Conservation (phyloP, 176 grass and related monocot genomes). For the Eleusine indica region DNA sequence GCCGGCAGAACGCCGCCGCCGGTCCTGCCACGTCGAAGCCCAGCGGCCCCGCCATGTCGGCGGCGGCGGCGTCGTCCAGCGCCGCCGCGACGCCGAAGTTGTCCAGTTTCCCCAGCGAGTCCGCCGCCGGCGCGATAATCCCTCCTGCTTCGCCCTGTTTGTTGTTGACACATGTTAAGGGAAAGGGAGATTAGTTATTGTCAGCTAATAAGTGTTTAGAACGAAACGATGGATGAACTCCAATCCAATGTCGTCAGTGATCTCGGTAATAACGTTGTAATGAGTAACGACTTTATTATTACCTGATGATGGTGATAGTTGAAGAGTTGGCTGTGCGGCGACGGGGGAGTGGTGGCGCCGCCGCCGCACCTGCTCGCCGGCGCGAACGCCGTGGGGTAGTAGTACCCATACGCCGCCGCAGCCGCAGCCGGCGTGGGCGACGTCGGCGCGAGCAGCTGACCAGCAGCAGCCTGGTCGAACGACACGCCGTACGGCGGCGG, state of each 20-base stretch:
- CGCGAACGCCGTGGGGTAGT: slow-evolving; percentile 19
- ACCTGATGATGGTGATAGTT: slow-evolving; percentile 33
- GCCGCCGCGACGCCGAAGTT: slow-evolving; percentile 45
- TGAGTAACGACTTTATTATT: not conserved
- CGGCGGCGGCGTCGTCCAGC: not conserved
- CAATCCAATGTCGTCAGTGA: not conserved
- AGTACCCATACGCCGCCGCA: slow-evolving; percentile 7
- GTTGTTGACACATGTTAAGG: too few relatives aligned
- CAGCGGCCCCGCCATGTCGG: not conserved
- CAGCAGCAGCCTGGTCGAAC: slow-evolving; percentile 30
- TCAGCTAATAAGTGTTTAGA: not conserved
- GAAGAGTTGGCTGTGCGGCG: slow-evolving; percentile 10
- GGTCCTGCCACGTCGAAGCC: slow-evolving; percentile 2
- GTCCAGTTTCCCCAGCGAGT: slow-evolving; percentile 53
- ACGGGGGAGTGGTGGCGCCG: slow-evolving; percentile 13
- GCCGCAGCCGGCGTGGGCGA: slow-evolving; percentile 21
- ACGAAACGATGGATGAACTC: too few relatives aligned
- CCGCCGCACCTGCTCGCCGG: slow-evolving; percentile 20
- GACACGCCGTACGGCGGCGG: not conserved
- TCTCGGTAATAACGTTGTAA: not conserved
- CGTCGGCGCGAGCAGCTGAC: slow-evolving; percentile 16
- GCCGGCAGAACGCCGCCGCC: slow-evolving; percentile 45
- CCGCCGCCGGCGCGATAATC: not conserved
- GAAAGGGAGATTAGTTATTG: not conserved
- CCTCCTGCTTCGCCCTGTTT: slow-evolving; percentile 3